Evolutionary conservation across 2,329 filamentous ascomycete species (phyloP).

Genomic region (Setomelanomma holmii): DNA sequence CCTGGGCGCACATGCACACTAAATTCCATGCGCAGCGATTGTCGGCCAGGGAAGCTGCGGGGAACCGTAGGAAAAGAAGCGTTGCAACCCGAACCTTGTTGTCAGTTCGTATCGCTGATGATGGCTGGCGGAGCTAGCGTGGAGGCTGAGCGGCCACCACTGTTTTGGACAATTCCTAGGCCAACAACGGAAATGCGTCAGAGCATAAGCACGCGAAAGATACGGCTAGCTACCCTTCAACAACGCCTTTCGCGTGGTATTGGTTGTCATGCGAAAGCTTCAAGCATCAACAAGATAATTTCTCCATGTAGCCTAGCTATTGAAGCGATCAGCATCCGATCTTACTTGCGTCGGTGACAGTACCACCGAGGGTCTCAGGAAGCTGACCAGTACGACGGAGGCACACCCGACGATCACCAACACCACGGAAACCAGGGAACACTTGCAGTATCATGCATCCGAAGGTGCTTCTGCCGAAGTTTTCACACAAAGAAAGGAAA

Average conservation of each 20-base stretch:
- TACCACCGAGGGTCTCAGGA: background rate
- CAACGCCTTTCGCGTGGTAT: background rate
- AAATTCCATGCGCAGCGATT: background rate
- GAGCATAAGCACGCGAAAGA: background rate
- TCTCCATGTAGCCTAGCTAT: background rate
- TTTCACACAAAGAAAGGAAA: no score
- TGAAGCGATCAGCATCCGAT: background rate
- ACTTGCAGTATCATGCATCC: background rate
- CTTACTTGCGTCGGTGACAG: background rate
- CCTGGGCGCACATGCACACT: background rate
- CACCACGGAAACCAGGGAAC: background rate
- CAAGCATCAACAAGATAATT: background rate
- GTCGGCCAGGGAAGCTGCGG: background rate
- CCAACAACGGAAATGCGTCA: background rate
- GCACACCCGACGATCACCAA: background rate
- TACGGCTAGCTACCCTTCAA: background rate
- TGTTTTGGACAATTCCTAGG: background rate
- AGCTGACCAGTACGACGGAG: background rate
- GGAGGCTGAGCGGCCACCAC: background rate
- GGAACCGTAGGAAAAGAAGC: conserved; percentile 8
- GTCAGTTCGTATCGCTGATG: conserved; percentile 7
- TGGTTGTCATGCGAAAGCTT: background rate
- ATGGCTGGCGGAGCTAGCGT: background rate
- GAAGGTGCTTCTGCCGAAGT: no score
- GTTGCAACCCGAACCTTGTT: background rate